phyloP scores from a whole-genome alignment of 148 eudicot species.

The Bassia scoparia region DNA sequence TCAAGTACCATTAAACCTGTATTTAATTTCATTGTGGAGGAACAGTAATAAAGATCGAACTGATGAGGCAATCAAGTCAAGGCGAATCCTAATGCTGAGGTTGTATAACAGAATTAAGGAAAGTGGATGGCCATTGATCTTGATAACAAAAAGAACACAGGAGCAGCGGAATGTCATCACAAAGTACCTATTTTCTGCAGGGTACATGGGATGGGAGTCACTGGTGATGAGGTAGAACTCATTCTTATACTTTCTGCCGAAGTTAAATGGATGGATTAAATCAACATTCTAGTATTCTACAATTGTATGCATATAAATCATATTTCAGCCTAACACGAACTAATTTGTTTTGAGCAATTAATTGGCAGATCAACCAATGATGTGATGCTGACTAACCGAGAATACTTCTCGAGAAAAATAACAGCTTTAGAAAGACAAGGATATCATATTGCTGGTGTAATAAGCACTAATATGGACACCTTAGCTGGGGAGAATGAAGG shows the following conservation, averaged over 20 bases:
- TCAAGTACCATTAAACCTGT: neutral
- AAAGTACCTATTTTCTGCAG: neutral
- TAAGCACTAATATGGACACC: neutral
- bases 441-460: neutral
- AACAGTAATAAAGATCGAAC: neutral
- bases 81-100: neutral
- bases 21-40: neutral
- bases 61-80: neutral
- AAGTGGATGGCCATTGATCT: neutral
- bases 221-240: neutral
- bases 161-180: neutral
- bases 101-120: neutral
- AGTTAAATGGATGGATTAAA: too few species aligned
- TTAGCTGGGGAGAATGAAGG: neutral
- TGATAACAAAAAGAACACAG: neutral
- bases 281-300: too few species aligned
- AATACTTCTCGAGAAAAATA: slow-evolving; percentile 1
- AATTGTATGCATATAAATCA: neutral
- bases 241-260: neutral
- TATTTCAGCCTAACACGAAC: too few species aligned
- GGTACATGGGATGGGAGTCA: neutral
- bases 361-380: neutral
- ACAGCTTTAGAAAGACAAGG: slow-evolving; percentile 1
- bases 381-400: neutral
- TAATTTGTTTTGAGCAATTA: neutral